Conservation (phyloP, 129 eudicot genomes). For the Solidago caesia region DNA sequence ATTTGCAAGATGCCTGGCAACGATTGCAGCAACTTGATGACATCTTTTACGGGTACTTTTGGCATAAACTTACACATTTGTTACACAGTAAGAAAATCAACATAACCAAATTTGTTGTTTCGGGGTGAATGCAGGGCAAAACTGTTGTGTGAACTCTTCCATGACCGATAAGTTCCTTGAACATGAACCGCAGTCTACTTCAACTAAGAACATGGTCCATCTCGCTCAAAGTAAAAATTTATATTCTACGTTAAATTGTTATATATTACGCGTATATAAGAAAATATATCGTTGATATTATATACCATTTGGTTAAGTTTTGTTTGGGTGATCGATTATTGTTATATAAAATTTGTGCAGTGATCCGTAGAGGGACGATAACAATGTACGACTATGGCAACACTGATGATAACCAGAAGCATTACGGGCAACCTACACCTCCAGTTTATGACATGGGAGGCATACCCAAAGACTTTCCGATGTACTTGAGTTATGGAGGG, state of each 20-base stretch:
- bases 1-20: slow-evolving; percentile 50
- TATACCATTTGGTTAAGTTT: no score
- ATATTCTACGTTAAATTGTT: no score
- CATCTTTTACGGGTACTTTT: slow-evolving; percentile 61
- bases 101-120: not conserved
- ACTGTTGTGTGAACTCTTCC: slow-evolving; percentile 83
- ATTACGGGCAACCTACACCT: slow-evolving; percentile 67
- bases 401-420: slow-evolving; percentile 44
- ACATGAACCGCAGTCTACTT: slow-evolving; percentile 76
- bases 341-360: slow-evolving; percentile 30
- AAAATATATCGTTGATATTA: no score
- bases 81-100: not conserved
- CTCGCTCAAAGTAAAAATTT: slow-evolving; percentile 96
- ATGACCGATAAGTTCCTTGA: slow-evolving; percentile 45
- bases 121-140: slow-evolving; percentile 50
- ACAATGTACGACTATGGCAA: slow-evolving; percentile 66
- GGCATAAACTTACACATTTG: not conserved
- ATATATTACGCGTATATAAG: no score
- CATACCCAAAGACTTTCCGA: slow-evolving; percentile 71
- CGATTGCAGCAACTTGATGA: slow-evolving; percentile 56
- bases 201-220: slow-evolving; percentile 92
- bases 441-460: slow-evolving; percentile 62
- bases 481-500: slow-evolving; percentile 77
- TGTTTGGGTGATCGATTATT: not conserved
- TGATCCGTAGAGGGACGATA: slow-evolving; percentile 69